Evolutionary conservation across 306 rosid genomes (phyloP), one percentile per base, ranked within the genome.

Genomic region (Gillenia trifoliata): DNA sequence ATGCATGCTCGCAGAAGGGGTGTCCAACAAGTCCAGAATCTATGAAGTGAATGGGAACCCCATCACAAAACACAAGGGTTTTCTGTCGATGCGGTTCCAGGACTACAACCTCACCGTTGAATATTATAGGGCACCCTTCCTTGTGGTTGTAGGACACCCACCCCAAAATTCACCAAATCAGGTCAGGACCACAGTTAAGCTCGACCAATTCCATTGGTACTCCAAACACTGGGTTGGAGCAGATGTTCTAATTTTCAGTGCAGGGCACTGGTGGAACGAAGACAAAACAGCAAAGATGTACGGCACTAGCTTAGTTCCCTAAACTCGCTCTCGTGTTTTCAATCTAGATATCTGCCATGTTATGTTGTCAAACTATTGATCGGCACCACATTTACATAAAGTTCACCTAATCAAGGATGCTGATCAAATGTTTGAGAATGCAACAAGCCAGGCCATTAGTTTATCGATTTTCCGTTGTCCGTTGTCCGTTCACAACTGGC

Each of bases 231-330:
- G 99, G 96, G 63, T 40, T 1, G 92, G 83, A 22, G 98, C 91
- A 15, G 82, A 90, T 68, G 79, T 92, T 76, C 83, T 95, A 5
- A 66, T 90, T 77, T 92, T 95, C 82, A 90, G 93, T 70, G 86
- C 85, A 0, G 98, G 92, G 4, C 99, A 95, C 62, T 89, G 99
- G 96, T 90, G 98, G 99, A 92, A 92, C 81, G 57, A 74, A 31
- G 83, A 82, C 80, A 92, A 92, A 77, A 94, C 96, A 11, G 34
- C 70, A 73, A 81, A 78, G 61, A 28, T 72, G 96, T 90, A 87
- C 2, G 85, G 19, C 8, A 11, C 3, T 41, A 12, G 20, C 52
- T 45, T 45, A 45, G 52, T 45, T 45, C 20, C 52, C 2, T 15
- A 15, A 13, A 4, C 52, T 45, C 8, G 52, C 52, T 45, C 20